Evolutionary conservation across 176 grass and related monocot genomes (phyloP), one percentile per base, ranked within the genome.

Genomic region (Bolboschoenus planiculmis): DNA sequence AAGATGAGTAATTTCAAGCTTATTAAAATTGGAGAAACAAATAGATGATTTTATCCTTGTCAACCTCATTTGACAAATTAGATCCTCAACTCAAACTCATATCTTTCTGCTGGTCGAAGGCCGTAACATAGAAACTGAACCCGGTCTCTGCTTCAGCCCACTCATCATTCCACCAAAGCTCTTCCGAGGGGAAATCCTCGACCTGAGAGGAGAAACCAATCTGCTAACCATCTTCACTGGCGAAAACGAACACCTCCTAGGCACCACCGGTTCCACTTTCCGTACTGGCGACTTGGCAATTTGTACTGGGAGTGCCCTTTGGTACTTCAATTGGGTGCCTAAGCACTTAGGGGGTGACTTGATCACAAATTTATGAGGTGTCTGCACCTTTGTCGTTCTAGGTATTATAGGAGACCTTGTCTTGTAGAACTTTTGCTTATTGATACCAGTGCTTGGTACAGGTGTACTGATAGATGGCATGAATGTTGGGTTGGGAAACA

Each of bases 401-500:
- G 73, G 63, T 48, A 82, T 81, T 67, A 94, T 75, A 11, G 92
- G 95, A 15, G 92, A 94, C 81, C 80, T 86, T 31, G 87, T 86
- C 78, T 85, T 90, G 88, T 71, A 88, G 64, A 85, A 92, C 20
- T 83, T 94, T 63, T 90, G 87, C 57, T 93, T 88, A 83, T 85
- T 88, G 14, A 79, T 62, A 78, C 39, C 92, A 87, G 16, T 79
- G 26, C 24, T 68, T 67, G 21, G 87, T 24, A 71, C 34, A 36
- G 94, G 13, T 48, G 81, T 26, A 47, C 86, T 87, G 13, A 83
- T 51, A 26, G 90, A 67, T 24, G 80, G 11, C 50, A 76, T 2
- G 82, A 98, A 94, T 8, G 33, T 9, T 6, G 89, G 84, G 26
- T 98, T 98, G 24, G 95, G 92, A 55, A 98, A 98, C 81, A 98